A percentile compares a stretch with the other conserved stretches of the same genome.
phyloP scores from a whole-genome alignment of 2,329 filamentous ascomycete species.

The Monosporascus sp. region DNA sequence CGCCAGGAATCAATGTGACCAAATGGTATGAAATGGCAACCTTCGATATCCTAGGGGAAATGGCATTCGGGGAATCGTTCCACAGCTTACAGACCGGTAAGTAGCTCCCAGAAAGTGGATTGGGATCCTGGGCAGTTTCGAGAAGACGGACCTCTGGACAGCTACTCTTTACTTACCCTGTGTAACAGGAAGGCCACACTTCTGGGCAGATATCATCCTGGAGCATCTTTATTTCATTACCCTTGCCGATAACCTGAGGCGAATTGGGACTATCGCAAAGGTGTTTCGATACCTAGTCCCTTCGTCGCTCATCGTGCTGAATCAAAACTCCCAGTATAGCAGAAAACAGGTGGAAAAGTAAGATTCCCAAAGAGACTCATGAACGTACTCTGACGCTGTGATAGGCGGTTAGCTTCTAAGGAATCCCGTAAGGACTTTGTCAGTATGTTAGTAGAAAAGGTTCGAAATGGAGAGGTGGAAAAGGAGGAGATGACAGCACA shows the following conservation, averaged over 20 bases:
- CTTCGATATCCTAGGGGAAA: conserved; percentile 8
- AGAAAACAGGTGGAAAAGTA: conserved; percentile 4
- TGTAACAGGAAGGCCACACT: background rate
- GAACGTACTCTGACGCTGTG: no score
- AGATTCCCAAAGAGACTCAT: background rate
- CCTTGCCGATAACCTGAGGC: conserved; percentile 4
- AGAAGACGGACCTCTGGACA: no score
- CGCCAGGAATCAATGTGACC: conserved; percentile 6
- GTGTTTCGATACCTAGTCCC: no score
- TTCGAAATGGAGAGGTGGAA: conserved; percentile 4
- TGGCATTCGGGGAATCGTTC: conserved; percentile 8
- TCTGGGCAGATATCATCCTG: conserved; percentile 1
- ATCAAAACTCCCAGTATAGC: background rate
- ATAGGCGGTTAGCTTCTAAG: conserved; percentile 2
- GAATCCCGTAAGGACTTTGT: conserved; percentile 5
- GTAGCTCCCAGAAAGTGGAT: background rate
- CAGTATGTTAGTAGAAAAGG: conserved; percentile 3
- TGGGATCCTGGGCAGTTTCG: no score
- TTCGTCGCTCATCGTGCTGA: background rate
- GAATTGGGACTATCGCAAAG: background rate
- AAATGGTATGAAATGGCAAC: conserved; percentile 8
- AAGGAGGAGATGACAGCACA: conserved; percentile 10
- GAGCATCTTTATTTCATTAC: conserved; percentile 7
- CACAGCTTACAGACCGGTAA: conserved; percentile 4
- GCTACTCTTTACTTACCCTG: no score